These are phyloP conservation scores for Chalciporus sp. DNA, from an alignment of 1,284 basidiomycete species.

Conservation along the genomic window DNA sequence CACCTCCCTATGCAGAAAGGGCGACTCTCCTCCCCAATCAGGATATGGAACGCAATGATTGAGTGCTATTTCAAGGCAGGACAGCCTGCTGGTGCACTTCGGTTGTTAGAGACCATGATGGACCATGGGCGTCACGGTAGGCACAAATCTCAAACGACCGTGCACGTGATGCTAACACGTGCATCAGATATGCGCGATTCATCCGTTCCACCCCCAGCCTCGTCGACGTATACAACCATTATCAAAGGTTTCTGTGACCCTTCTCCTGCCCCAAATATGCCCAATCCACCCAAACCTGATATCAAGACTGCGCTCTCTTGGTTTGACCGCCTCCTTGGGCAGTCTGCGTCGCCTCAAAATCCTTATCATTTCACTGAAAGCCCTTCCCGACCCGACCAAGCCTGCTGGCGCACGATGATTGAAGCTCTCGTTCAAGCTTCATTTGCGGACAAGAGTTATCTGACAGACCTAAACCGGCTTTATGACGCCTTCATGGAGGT, in stretches of 20 bases:
- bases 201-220: conserved; percentile 59
- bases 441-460: conserved; percentile 37
- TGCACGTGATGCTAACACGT: neutral
- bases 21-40: conserved; percentile 38
- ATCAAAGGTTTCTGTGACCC: conserved; percentile 66
- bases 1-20: conserved; percentile 36
- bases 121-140: conserved; percentile 38
- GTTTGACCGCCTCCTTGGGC: conserved; percentile 66
- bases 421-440: conserved; percentile 48
- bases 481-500: conserved; percentile 42
- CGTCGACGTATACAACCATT: conserved; percentile 66
- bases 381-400: conserved; percentile 51
- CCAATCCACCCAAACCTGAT: conserved; percentile 46
- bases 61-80: conserved; percentile 72
- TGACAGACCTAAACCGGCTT: conserved; percentile 59
- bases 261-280: neutral
- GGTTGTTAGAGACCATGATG: conserved; percentile 76
- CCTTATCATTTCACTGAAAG: conserved; percentile 43
- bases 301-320: conserved; percentile 65
- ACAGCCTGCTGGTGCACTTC: conserved; percentile 65
- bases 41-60: conserved; percentile 78
- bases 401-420: conserved; percentile 56
- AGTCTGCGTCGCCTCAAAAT: conserved; percentile 39
- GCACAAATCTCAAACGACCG: neutral
- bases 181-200: conserved; percentile 24